phyloP scores from a whole-genome alignment of 441 rosid genomes.

The Populus hybrid region DNA sequence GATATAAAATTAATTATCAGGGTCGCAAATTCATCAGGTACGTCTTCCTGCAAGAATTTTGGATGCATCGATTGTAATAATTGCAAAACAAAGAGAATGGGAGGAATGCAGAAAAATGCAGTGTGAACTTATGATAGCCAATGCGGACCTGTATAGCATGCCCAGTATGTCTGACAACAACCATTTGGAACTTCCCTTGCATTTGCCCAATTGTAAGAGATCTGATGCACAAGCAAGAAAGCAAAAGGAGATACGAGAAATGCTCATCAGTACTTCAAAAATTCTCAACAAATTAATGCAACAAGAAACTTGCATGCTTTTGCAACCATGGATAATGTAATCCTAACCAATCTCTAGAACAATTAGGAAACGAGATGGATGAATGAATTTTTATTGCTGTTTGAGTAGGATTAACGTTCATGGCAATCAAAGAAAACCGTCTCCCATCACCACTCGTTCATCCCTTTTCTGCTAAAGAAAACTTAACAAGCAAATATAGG shows the following conservation, averaged over 20 bases:
- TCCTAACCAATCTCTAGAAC: not conserved
- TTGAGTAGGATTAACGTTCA: not conserved
- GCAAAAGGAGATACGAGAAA: not conserved
- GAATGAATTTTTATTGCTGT: not conserved
- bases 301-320: too few relatives aligned
- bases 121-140: not conserved
- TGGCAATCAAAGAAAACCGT: not conserved
- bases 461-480: not conserved
- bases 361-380: not conserved
- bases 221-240: conserved; percentile 36
- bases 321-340: not conserved
- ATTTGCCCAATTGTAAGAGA: conserved; percentile 94
- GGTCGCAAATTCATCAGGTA: conserved; percentile 80
- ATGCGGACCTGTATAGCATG: conserved; percentile 89
- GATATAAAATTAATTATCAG: conserved; percentile 64
- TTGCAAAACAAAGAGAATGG: not conserved
- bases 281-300: not conserved
- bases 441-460: not conserved
- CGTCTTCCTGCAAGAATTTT: conserved; percentile 67
- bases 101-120: not conserved
- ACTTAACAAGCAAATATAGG: not conserved
- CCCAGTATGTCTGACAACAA: conserved; percentile 91
- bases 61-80: not conserved
- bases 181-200: conserved; percentile 99
- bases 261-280: not conserved